Percentiles rank a stretch among this genome's conserved stretches.
phyloP scores from a whole-genome alignment of 257 asterid genomes.

The Solanum stenotomum region DNA sequence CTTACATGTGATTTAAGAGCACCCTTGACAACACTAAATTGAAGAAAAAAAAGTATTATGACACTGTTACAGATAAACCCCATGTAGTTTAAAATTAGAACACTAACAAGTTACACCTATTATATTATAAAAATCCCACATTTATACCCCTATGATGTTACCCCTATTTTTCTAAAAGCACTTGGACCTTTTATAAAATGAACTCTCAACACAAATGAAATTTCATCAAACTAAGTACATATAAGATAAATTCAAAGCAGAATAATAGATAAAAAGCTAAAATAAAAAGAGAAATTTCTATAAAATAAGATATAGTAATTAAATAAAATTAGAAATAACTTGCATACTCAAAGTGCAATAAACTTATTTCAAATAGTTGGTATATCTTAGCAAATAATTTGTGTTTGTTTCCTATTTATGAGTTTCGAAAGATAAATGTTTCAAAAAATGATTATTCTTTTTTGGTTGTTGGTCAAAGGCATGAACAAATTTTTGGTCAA shows the following conservation, averaged over 20 bases:
- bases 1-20: not conserved
- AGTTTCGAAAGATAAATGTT: not conserved
- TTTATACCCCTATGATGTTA: not conserved
- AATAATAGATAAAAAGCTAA: not conserved
- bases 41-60: not conserved
- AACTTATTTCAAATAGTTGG: not conserved
- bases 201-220: not conserved
- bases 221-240: not conserved
- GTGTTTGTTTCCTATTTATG: not conserved
- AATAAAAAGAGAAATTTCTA: not conserved
- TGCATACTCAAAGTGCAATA: not conserved
- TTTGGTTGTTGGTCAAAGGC: not conserved
- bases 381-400: not conserved
- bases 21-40: not conserved
- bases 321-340: not conserved
- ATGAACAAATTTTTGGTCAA: not conserved
- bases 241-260: not conserved
- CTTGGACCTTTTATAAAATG: not conserved
- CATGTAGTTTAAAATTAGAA: not conserved
- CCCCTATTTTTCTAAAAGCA: not conserved
- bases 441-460: not conserved
- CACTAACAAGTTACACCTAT: not conserved
- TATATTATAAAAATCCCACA: not conserved
- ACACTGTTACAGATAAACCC: not conserved
- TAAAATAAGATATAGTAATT: not conserved